These are phyloP conservation scores for Schwanniomyces pseudopolymorphus DNA, from an alignment of 805 yeast species.

Conservation along the genomic window DNA sequence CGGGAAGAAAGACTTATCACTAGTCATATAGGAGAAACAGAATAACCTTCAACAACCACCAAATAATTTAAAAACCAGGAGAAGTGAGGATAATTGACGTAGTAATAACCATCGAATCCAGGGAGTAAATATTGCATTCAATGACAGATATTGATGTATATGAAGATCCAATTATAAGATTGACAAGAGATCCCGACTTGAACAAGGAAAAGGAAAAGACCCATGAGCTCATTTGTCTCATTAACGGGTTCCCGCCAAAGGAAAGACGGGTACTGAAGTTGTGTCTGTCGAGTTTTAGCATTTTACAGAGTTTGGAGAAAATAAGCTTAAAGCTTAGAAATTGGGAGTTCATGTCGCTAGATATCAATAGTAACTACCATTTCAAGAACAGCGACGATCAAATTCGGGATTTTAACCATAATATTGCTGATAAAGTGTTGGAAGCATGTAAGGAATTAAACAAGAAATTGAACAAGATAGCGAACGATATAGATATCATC, in stretches of 20 bases:
- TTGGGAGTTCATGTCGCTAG: constrained; percentile 58
- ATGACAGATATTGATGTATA: constrained; percentile 20
- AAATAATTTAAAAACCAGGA: neutral
- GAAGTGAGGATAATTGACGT: neutral
- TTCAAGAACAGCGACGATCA: constrained; percentile 22
- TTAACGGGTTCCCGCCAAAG: constrained; percentile 42
- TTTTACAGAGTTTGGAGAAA: constrained; percentile 50
- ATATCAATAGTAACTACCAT: constrained; percentile 44
- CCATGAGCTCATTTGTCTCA: constrained; percentile 36
- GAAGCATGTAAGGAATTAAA: constrained; percentile 49
- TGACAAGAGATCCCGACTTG: constrained; percentile 50
- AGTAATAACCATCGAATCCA: neutral
- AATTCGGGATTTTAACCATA: constrained; percentile 45
- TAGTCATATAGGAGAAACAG: neutral
- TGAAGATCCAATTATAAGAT: constrained; percentile 47
- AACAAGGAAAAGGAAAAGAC: constrained; percentile 43
- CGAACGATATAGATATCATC: constrained; percentile 46
- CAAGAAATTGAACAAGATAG: constrained; percentile 38
- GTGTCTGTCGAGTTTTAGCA: constrained; percentile 48
- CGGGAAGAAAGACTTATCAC: neutral
- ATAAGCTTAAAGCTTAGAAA: constrained; percentile 46
- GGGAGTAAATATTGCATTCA: constrained; percentile 1
- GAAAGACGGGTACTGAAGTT: constrained; percentile 46
- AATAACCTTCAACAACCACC: neutral
- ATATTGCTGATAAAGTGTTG: constrained; percentile 55